Evolutionary conservation across 176 grass and related monocot species (phyloP).

Genomic region (Metroxylon sagu): DNA sequence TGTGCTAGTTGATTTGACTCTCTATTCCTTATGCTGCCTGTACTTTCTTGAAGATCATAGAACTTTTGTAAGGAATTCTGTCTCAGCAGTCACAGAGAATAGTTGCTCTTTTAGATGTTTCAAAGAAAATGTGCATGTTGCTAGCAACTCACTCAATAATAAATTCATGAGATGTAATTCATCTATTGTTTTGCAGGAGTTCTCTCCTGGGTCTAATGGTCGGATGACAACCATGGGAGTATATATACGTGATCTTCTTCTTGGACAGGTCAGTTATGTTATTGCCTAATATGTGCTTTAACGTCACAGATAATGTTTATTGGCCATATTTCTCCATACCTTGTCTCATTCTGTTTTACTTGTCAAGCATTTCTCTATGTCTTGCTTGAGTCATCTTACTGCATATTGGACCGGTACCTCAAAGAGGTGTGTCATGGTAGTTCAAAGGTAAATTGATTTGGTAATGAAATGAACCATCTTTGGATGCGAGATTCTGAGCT

Average conservation of each 20-base stretch:
- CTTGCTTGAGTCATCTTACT: background rate
- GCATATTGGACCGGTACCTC: background rate
- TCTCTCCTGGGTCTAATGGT: slow-evolving; percentile 80
- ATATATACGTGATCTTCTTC: slow-evolving; percentile 93
- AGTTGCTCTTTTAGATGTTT: no score
- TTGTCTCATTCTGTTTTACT: background rate
- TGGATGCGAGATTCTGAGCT: slow-evolving; percentile 37
- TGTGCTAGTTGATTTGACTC: no score
- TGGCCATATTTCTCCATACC: slow-evolving; percentile 5
- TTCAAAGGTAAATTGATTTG: slow-evolving; percentile 44
- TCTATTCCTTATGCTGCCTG: no score
- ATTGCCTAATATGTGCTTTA: slow-evolving; percentile 10
- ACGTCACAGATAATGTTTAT: slow-evolving; percentile 1
- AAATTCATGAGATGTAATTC: no score
- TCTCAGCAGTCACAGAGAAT: no score
- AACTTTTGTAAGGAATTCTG: no score
- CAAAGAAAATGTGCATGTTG: no score
- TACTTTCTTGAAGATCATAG: no score
- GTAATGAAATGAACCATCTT: slow-evolving; percentile 38
- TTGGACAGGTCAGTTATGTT: slow-evolving; percentile 62
- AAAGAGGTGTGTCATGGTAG: slow-evolving; percentile 36
- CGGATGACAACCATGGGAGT: slow-evolving; percentile 88
- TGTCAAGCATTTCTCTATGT: background rate
- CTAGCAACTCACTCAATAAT: no score
- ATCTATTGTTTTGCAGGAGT: slow-evolving; percentile 45